A percentile compares a stretch with the other conserved stretches of the same genome.
These are phyloP conservation scores for Rachicladosporium sp. DNA, from an alignment of 2,329 filamentous ascomycete species.

Conservation along the genomic window DNA sequence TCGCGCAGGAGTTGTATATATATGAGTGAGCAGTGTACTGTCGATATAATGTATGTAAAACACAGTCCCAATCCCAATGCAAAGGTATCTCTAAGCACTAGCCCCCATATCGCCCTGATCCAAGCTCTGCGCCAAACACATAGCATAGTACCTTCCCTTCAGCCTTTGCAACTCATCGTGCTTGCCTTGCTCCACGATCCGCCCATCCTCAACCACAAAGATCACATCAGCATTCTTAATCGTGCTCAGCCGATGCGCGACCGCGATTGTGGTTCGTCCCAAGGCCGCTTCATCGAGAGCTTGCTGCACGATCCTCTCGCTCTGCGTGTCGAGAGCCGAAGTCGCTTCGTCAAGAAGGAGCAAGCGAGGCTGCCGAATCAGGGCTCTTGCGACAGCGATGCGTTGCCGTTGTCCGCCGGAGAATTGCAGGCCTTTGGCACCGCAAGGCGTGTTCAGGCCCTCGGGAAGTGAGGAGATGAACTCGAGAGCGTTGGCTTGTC, in stretches of 20 bases:
- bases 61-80: no score
- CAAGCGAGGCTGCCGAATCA: slow-evolving; percentile 40
- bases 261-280: slow-evolving; percentile 28
- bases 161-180: slow-evolving; percentile 28
- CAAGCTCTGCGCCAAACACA: slow-evolving; percentile 28
- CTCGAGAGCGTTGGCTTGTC: slow-evolving; percentile 40
- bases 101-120: no score
- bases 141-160: slow-evolving; percentile 31
- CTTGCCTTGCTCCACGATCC: slow-evolving; percentile 26
- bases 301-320: slow-evolving; percentile 53
- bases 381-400: slow-evolving; percentile 42
- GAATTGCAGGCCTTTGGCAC: slow-evolving; percentile 37
- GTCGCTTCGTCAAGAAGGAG: slow-evolving; percentile 50
- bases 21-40: no score
- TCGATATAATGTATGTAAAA: no score
- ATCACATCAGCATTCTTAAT: slow-evolving; percentile 28
- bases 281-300: slow-evolving; percentile 48
- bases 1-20: no score
- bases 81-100: no score
- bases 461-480: slow-evolving; percentile 42
- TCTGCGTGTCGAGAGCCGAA: slow-evolving; percentile 50
- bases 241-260: slow-evolving; percentile 30
- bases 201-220: slow-evolving; percentile 28
- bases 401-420: slow-evolving; percentile 46
- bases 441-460: slow-evolving; percentile 37